Conservation (phyloP, 495 filamentous ascomycete species). For the Bryoglossum gracile region DNA sequence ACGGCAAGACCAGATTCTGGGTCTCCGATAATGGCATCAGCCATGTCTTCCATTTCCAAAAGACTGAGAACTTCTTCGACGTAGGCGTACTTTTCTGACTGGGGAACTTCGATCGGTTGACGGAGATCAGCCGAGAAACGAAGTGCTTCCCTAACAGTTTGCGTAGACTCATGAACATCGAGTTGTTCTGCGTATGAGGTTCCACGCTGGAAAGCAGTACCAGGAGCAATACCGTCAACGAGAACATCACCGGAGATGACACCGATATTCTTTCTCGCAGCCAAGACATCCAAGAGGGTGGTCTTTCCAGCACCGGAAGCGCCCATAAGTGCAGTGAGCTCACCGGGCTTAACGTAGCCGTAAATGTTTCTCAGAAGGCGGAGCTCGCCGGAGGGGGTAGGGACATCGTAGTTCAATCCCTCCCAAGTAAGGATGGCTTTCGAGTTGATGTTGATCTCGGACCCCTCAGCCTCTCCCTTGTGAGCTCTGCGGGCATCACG, state of each 20-base stretch:
- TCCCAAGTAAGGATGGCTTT: slow-evolving; percentile 56
- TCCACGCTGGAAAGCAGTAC: slow-evolving; percentile 65
- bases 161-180: slow-evolving; percentile 63
- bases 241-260: slow-evolving; percentile 66
- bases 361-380: slow-evolving; percentile 65
- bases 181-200: slow-evolving; percentile 87
- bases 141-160: slow-evolving; percentile 42
- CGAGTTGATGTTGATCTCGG: slow-evolving; percentile 61
- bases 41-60: slow-evolving; percentile 71
- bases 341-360: slow-evolving; percentile 74
- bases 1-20: slow-evolving; percentile 73
- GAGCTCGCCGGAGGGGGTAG: slow-evolving; percentile 50
- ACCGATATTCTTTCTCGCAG: slow-evolving; percentile 35
- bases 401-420: slow-evolving; percentile 56
- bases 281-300: slow-evolving; percentile 56
- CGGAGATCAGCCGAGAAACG: slow-evolving; percentile 42
- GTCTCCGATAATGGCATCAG: slow-evolving; percentile 76
- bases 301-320: slow-evolving; percentile 64
- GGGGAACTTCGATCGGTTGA: slow-evolving; percentile 33
- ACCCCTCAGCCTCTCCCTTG: slow-evolving; percentile 44
- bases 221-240: slow-evolving; percentile 66
- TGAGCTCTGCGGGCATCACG: slow-evolving; percentile 46
- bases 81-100: slow-evolving; percentile 51
- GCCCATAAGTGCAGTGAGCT: slow-evolving; percentile 73
- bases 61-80: slow-evolving; percentile 53